phyloP scores from a whole-genome alignment of 345 rosid genomes.

The Laguncularia racemosa region DNA sequence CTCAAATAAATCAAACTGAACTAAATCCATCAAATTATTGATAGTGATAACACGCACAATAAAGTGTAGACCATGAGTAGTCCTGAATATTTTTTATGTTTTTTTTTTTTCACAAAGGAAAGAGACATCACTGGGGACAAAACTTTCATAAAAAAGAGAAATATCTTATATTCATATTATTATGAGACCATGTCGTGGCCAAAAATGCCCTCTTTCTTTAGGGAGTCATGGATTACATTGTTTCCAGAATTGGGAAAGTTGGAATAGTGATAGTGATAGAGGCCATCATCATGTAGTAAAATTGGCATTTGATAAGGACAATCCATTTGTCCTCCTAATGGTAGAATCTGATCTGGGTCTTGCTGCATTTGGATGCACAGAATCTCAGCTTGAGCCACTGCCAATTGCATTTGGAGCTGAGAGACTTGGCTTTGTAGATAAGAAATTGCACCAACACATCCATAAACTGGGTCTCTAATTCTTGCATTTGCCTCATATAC shows the following conservation, averaged over 20 bases:
- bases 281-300: slow-evolving; percentile 13
- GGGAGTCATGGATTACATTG: slow-evolving; percentile 30
- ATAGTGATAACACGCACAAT: too few relatives aligned
- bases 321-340: slow-evolving; percentile 4
- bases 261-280: slow-evolving; percentile 14
- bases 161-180: neutral
- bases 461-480: slow-evolving; percentile 59
- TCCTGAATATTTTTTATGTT: too few relatives aligned
- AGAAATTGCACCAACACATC: slow-evolving; percentile 60
- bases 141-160: neutral
- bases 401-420: slow-evolving; percentile 54
- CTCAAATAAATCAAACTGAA: too few relatives aligned
- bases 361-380: slow-evolving; percentile 56
- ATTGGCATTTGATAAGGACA: slow-evolving; percentile 23
- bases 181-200: slow-evolving; percentile 47
- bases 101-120: too few relatives aligned
- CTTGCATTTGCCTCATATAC: slow-evolving; percentile 65
- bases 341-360: slow-evolving; percentile 11
- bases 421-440: slow-evolving; percentile 52
- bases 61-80: too few relatives aligned
- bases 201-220: slow-evolving; percentile 31
- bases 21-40: too few relatives aligned
- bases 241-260: slow-evolving; percentile 21
- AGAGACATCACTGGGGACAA: neutral
- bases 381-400: slow-evolving; percentile 56